Conservation (phyloP, 164 flowering plant species). For the Akebia trifoliata region DNA sequence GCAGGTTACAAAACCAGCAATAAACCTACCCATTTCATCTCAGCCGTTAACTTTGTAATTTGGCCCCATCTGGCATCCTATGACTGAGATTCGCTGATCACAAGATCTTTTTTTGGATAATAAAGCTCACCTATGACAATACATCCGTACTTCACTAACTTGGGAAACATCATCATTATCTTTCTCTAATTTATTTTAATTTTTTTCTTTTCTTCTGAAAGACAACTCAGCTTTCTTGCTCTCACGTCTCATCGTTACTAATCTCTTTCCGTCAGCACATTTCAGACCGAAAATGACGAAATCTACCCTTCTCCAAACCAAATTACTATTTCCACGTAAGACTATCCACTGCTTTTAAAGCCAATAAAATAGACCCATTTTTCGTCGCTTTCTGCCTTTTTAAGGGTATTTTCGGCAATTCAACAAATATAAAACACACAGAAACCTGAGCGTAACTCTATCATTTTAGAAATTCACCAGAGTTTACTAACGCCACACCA, state of each 20-base stretch:
- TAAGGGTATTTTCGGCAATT: background rate
- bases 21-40: too few relatives aligned
- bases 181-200: too few relatives aligned
- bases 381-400: background rate
- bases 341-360: background rate
- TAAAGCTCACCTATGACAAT: too few relatives aligned
- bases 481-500: background rate
- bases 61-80: too few relatives aligned
- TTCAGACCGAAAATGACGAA: background rate
- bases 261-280: background rate
- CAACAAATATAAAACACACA: background rate
- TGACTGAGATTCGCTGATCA: too few relatives aligned
- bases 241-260: slow-evolving; percentile 7
- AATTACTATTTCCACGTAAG: slow-evolving; percentile 1
- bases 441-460: background rate
- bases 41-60: too few relatives aligned
- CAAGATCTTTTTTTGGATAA: too few relatives aligned
- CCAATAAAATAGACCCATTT: too few relatives aligned
- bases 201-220: too few relatives aligned
- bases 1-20: too few relatives aligned
- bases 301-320: background rate
- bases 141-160: too few relatives aligned
- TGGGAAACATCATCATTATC: too few relatives aligned
- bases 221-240: background rate
- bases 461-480: background rate